Percentiles rank a stretch among this genome's conserved stretches.
These are phyloP conservation scores for Mycena amicta DNA, from an alignment of 768 basidiomycete genomes.

Conservation along the genomic window DNA sequence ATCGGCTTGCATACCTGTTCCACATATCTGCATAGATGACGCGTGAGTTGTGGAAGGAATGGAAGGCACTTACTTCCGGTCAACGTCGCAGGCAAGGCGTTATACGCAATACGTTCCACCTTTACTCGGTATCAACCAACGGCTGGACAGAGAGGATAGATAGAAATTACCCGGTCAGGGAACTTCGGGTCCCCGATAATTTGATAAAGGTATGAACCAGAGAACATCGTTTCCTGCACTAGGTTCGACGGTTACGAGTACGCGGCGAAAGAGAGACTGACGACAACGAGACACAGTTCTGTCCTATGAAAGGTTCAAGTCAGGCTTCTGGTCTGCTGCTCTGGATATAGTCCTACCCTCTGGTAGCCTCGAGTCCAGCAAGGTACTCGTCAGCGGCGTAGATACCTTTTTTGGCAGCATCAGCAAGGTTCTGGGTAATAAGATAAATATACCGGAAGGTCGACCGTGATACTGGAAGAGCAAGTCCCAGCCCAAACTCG, in stretches of 20 bases:
- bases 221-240: constrained; percentile 62
- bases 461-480: constrained; percentile 62
- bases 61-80: constrained; percentile 46
- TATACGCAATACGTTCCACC: constrained; percentile 53
- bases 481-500: constrained; percentile 56
- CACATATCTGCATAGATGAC: constrained; percentile 23
- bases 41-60: background rate
- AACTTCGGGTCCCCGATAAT: constrained; percentile 57
- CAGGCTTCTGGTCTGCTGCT: background rate
- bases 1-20: constrained; percentile 35
- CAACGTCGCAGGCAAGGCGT: constrained; percentile 51
- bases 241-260: background rate
- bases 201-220: constrained; percentile 58
- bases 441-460: constrained; percentile 26
- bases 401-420: constrained; percentile 43
- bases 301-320: constrained; percentile 37
- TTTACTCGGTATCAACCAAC: constrained; percentile 5
- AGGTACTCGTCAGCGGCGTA: constrained; percentile 61
- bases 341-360: constrained; percentile 54
- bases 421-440: background rate
- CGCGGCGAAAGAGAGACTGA: constrained; percentile 27
- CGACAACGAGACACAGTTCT: constrained; percentile 57
- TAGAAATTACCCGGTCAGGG: constrained; percentile 48
- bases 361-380: constrained; percentile 53
- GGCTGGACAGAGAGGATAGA: background rate